Evolutionary conservation across 2,329 filamentous ascomycete genomes (phyloP), one percentile per base, ranked within the genome.

Genomic region (Fusarium sororula): DNA sequence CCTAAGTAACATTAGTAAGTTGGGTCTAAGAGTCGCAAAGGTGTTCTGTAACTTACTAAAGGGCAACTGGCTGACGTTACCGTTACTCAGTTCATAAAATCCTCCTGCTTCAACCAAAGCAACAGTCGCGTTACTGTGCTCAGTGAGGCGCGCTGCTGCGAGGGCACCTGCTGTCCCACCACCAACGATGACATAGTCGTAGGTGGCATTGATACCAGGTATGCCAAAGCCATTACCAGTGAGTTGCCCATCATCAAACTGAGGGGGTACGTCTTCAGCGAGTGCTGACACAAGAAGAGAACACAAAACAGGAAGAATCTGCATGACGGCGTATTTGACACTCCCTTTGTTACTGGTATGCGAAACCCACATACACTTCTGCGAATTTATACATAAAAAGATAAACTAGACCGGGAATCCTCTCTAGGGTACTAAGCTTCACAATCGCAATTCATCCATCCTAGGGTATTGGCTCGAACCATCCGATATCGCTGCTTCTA

Each of bases 211-310:
- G 62, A 65, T 65, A 45, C 62, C 62, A 17, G 62, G 62, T 53
- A 65, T 65, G 22, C 62, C 62, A 45, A 65, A 65, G 17, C 62
- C 62, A 15, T 65, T 65, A 10, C 62, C 62, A 30, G 62, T 65
- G 5, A 65, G 62, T 13, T 65, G 55, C 26, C 62, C 57, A 30
- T 61, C 55, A 44, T 65, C 62, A 17, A 65, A 60, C 15, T 65
- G 62, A 41, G 62, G 56, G 24, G 55, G 62, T 15, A 65, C 56
- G 30, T 65, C 62, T 32, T 65, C 62, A 38, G 62, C 53, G 59
- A 61, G 39, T n/a, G 55, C 30, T 37, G 62, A 51, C 28, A 39
- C 45, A 35, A 65, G 22, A 12, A 61, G 30, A 22, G 55, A 35
- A 28, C 56, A 59, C 9, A 59, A 6, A 17, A 59, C 42, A 38